phyloP scores from a whole-genome alignment of 352 stramenopile genomes.

The Phytophthora brassicae region DNA sequence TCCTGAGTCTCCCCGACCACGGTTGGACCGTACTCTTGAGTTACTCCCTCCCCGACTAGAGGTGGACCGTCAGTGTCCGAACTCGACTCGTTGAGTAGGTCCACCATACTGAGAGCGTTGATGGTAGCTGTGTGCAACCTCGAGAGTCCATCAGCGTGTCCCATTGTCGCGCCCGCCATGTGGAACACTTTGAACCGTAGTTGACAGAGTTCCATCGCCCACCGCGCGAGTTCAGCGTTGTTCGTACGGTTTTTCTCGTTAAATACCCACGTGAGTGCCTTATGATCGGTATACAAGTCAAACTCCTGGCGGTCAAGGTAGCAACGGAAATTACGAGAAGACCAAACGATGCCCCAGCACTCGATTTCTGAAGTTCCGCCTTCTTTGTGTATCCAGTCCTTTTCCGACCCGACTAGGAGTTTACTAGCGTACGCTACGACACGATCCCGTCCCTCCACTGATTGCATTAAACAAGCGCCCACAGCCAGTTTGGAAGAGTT shows the following conservation, averaged over 20 bases:
- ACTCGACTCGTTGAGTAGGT: background rate
- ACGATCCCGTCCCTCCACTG: background rate
- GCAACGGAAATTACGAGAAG: background rate
- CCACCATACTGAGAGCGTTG: background rate
- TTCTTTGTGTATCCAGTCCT: background rate
- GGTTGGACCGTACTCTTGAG: background rate
- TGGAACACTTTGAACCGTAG: background rate
- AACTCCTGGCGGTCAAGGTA: background rate
- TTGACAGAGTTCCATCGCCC: background rate
- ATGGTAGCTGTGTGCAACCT: background rate
- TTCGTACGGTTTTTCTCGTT: background rate
- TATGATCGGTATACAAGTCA: background rate
- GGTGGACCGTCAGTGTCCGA: background rate
- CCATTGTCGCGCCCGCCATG: background rate
- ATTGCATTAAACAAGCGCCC: background rate
- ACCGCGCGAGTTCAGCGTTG: background rate
- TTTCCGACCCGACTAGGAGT: background rate
- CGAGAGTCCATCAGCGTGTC: background rate
- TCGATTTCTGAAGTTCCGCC: background rate
- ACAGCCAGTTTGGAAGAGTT: background rate
- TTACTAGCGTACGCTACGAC: background rate
- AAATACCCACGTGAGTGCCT: background rate
- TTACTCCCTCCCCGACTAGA: too few relatives aligned
- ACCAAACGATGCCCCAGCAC: background rate
- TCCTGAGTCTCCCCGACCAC: background rate